phyloP scores from a whole-genome alignment of 768 basidiomycete genomes.

The Termitomyces sp. region DNA sequence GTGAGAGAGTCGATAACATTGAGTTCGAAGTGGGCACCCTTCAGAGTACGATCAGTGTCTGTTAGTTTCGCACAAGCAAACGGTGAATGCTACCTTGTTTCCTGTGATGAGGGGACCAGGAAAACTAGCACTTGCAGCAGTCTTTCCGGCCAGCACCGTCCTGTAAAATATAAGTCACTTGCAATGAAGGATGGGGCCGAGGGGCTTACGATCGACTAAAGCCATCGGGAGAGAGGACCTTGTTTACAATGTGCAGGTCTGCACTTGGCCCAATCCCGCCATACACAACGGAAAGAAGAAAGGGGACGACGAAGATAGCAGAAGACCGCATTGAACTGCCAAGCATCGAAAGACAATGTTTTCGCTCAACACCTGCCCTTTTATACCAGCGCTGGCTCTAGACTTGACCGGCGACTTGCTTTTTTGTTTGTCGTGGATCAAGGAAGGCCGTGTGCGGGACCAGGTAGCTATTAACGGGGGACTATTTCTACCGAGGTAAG shows the following conservation, averaged over 20 bases:
- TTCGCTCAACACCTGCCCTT: not conserved
- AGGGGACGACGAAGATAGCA: not conserved
- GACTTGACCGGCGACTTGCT: too few species aligned
- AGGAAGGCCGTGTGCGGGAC: too few species aligned
- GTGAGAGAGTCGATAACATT: too few species aligned
- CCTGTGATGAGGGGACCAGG: conserved; percentile 1
- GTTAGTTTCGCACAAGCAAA: not conserved
- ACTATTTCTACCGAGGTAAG: too few species aligned
- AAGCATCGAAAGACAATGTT: not conserved
- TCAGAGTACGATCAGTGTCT: not conserved
- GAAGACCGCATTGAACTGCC: not conserved
- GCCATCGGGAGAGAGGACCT: not conserved
- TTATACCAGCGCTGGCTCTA: not conserved
- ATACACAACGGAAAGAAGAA: not conserved
- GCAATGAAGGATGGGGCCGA: too few species aligned
- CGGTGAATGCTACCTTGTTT: not conserved
- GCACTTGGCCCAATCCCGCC: not conserved
- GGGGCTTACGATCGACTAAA: not conserved
- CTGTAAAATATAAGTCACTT: not conserved
- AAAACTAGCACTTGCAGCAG: not conserved
- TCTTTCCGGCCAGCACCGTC: not conserved
- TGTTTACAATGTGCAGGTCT: not conserved
- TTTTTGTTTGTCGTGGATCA: too few species aligned
- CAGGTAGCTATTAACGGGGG: too few species aligned
- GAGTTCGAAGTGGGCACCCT: too few species aligned